phyloP scores from a whole-genome alignment of 352 stramenopile species.

The Elongisporangium prolatum region DNA sequence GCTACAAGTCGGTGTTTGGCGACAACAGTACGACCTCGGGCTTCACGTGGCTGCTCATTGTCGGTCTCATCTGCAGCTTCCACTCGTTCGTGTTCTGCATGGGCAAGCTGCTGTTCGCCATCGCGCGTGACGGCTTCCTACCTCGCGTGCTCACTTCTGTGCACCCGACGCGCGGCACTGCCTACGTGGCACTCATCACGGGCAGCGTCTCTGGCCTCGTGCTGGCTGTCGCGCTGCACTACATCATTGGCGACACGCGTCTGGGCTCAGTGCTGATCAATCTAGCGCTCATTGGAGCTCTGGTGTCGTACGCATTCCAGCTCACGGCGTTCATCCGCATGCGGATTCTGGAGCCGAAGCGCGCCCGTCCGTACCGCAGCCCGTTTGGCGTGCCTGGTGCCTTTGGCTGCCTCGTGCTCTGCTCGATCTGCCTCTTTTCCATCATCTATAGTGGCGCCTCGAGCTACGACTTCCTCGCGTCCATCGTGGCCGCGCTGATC shows the following conservation, averaged over 20 bases:
- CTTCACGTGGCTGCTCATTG: slow-evolving; percentile 65
- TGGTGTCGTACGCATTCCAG: slow-evolving; percentile 64
- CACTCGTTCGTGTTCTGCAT: slow-evolving; percentile 83
- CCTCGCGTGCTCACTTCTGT: slow-evolving; percentile 40
- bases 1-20: slow-evolving; percentile 65
- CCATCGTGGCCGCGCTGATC: slow-evolving; percentile 41
- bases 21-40: slow-evolving; percentile 59
- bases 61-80: slow-evolving; percentile 61
- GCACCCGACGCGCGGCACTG: slow-evolving; percentile 38
- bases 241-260: slow-evolving; percentile 46
- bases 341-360: slow-evolving; percentile 43
- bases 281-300: slow-evolving; percentile 52
- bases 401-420: slow-evolving; percentile 36
- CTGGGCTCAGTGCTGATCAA: slow-evolving; percentile 70
- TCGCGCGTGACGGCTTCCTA: slow-evolving; percentile 58
- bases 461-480: slow-evolving; percentile 55
- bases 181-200: slow-evolving; percentile 47
- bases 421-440: slow-evolving; percentile 39
- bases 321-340: slow-evolving; percentile 51
- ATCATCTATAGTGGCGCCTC: slow-evolving; percentile 63
- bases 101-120: slow-evolving; percentile 58
- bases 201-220: slow-evolving; percentile 40
- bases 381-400: slow-evolving; percentile 51
- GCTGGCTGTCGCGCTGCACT: slow-evolving; percentile 48
- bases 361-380: slow-evolving; percentile 41